A percentile compares a stretch with the other conserved stretches of the same genome.
phyloP scores from a whole-genome alignment of 768 basidiomycete genomes.

The Leccinum olivaceopallidum region DNA sequence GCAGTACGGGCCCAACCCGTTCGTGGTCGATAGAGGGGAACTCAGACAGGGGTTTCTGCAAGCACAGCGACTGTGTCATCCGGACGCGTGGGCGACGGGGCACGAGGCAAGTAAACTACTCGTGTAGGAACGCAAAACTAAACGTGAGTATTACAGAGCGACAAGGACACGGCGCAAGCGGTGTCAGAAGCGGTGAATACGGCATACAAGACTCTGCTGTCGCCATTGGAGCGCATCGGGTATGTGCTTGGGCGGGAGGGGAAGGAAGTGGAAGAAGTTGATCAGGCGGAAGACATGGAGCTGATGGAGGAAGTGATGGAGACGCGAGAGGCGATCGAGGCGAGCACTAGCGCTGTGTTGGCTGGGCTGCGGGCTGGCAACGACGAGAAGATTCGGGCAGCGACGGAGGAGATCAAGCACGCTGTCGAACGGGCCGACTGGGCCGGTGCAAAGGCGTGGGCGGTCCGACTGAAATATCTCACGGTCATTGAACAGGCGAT shows the following conservation, averaged over 20 bases:
- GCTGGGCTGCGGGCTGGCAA: conserved; percentile 54
- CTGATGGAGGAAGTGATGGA: conserved; percentile 82
- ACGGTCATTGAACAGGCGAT: conserved; percentile 52
- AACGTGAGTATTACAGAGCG: conserved; percentile 18
- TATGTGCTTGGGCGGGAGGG: conserved; percentile 76
- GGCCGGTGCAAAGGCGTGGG: conserved; percentile 52
- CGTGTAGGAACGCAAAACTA: conserved; percentile 8
- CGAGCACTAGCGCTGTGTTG: conserved; percentile 48
- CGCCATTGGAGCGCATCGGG: conserved; percentile 74
- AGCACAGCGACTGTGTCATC: conserved; percentile 80
- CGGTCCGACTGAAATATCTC: conserved; percentile 76
- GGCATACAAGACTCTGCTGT: conserved; percentile 75
- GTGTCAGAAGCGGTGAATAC: conserved; percentile 78
- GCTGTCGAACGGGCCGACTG: conserved; percentile 57
- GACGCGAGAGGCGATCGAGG: conserved; percentile 73
- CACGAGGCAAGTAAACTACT: conserved; percentile 46
- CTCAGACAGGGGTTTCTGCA: conserved; percentile 68
- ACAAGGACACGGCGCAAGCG: conserved; percentile 24
- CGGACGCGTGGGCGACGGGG: conserved; percentile 78
- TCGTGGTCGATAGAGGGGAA: conserved; percentile 58
- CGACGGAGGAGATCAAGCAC: conserved; percentile 46
- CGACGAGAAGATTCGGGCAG: conserved; percentile 47
- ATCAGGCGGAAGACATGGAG: conserved; percentile 67
- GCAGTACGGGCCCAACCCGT: conserved; percentile 51
- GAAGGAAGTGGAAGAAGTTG: conserved; percentile 59